These are phyloP conservation scores for Aspergillus puulaauensis DNA, from an alignment of 2,329 filamentous ascomycete genomes.

Conservation along the genomic window DNA sequence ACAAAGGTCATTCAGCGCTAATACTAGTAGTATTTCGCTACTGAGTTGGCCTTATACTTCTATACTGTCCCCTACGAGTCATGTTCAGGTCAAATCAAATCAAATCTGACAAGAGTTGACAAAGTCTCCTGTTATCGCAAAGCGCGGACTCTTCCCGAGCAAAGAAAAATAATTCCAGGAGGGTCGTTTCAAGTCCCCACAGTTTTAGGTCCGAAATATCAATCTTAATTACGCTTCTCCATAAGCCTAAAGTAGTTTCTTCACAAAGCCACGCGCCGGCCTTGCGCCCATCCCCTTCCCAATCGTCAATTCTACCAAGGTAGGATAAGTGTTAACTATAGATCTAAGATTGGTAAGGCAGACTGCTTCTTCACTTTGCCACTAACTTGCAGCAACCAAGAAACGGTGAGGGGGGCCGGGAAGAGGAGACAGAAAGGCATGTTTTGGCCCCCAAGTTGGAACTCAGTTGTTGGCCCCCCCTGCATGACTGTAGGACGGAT, in stretches of 20 bases:
- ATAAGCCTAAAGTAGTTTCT: not conserved
- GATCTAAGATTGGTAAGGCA: not conserved
- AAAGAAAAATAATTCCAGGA: too few relatives aligned
- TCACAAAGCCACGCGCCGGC: not conserved
- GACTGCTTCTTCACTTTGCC: not conserved
- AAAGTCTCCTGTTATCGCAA: too few relatives aligned
- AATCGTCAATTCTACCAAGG: not conserved
- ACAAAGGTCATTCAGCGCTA: not conserved
- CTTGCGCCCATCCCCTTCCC: not conserved
- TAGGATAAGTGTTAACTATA: not conserved
- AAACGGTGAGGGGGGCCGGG: not conserved
- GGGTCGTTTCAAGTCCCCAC: not conserved
- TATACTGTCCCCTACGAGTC: not conserved
- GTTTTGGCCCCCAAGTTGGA: not conserved
- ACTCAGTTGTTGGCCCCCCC: not conserved
- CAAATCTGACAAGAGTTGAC: too few relatives aligned
- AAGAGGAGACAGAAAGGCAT: not conserved
- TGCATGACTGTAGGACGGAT: too few relatives aligned
- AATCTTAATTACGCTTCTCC: constrained; percentile 1
- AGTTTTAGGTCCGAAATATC: not conserved
- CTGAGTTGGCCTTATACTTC: not conserved
- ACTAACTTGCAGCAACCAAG: not conserved
- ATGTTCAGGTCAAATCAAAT: too few relatives aligned
- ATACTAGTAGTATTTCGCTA: too few relatives aligned
- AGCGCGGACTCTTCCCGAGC: not conserved